phyloP scores from a whole-genome alignment of 768 basidiomycete species.

The Favolaschia claudopus region DNA sequence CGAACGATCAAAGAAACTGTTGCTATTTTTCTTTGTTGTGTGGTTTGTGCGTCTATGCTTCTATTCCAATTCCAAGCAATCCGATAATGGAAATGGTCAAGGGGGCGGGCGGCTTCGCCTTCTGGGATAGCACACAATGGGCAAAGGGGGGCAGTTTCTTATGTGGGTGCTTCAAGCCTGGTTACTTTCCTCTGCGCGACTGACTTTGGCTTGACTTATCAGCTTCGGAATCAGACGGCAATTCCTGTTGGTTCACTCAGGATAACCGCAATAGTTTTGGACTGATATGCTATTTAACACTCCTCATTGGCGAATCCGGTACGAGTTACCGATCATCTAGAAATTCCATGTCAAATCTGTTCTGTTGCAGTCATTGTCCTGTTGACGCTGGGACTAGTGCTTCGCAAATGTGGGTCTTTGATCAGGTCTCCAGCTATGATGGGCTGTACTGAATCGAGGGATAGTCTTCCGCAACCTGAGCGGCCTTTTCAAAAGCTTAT shows the following conservation, averaged over 20 bases:
- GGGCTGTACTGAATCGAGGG: neutral
- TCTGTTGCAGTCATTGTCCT: neutral
- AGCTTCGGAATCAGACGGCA: neutral
- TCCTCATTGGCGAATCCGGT: constrained; percentile 15
- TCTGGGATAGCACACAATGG: too few species aligned
- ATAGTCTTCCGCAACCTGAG: neutral
- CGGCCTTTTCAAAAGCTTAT: constrained; percentile 1
- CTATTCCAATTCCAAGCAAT: too few species aligned
- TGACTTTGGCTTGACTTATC: neutral
- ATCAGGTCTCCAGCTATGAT: neutral
- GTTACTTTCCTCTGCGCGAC: neutral
- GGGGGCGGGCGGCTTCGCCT: too few species aligned
- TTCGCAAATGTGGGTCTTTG: constrained; percentile 8
- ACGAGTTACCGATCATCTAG: neutral
- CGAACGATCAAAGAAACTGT: constrained; percentile 1
- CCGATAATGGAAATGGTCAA: too few species aligned
- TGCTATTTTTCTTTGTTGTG: neutral
- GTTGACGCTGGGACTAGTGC: constrained; percentile 16
- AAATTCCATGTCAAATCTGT: neutral
- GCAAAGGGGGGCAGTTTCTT: neutral
- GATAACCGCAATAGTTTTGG: neutral
- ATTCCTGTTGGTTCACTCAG: neutral
- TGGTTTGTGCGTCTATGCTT: neutral
- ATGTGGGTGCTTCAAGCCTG: neutral
- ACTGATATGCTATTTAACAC: neutral